These are phyloP conservation scores for Gossypium stocksii DNA, from an alignment of 345 rosid species.

Conservation along the genomic window DNA sequence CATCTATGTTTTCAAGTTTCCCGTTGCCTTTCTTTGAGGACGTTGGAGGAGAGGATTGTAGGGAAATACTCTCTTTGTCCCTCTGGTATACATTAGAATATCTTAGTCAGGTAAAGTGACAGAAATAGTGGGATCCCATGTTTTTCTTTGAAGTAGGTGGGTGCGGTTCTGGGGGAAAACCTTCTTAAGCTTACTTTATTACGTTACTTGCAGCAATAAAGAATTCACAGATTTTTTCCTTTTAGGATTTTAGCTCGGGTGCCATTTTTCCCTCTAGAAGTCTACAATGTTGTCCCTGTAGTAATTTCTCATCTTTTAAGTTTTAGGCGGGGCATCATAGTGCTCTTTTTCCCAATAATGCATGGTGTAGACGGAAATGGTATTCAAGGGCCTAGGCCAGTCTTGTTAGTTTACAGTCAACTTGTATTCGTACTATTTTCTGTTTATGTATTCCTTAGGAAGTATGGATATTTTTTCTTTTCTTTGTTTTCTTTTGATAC, in stretches of 20 bases:
- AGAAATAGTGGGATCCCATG: background rate
- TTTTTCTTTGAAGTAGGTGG: slow-evolving; percentile 1
- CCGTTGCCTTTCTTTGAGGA: background rate
- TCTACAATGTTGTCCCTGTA: background rate
- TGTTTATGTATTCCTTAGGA: background rate
- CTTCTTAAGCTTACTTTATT: background rate
- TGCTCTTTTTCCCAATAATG: background rate
- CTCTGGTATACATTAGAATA: background rate
- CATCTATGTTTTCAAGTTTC: background rate
- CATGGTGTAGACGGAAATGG: background rate
- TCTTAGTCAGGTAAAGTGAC: background rate
- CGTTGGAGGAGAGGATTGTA: background rate
- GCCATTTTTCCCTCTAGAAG: background rate
- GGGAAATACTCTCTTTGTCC: background rate
- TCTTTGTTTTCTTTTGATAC: background rate
- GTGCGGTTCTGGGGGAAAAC: background rate
- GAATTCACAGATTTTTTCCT: background rate
- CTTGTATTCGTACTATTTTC: background rate
- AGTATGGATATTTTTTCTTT: background rate
- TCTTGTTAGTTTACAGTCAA: background rate
- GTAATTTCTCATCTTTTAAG: background rate
- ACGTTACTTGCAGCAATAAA: background rate
- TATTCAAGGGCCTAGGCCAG: background rate
- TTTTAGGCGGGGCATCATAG: background rate
- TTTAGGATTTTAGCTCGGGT: background rate